A percentile compares a stretch with the other conserved stretches of the same genome.
phyloP scores from a whole-genome alignment of 1,139 yeast genomes.

The Yamadazyma triangularis region DNA sequence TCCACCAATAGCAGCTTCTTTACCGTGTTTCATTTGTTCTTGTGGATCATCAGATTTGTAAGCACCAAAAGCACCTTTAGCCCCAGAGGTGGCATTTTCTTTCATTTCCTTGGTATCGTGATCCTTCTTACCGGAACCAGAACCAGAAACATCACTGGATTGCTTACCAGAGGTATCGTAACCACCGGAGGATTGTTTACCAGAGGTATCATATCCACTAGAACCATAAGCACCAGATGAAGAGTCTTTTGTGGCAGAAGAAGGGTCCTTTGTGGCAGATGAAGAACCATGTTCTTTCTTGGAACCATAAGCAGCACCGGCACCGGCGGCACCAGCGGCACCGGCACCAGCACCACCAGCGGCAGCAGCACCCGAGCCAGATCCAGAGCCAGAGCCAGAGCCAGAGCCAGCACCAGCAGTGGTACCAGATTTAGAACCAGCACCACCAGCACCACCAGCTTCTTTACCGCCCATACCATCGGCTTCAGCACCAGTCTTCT shows the following conservation, averaged over 20 bases:
- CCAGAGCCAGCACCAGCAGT: slow-evolving; percentile 8
- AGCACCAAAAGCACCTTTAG: slow-evolving; percentile 6
- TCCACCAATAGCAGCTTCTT: slow-evolving; percentile 11
- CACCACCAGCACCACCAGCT: no score
- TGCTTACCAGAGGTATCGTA: slow-evolving; percentile 9
- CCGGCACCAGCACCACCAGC: slow-evolving; percentile 10
- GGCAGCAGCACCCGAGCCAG: slow-evolving; percentile 11
- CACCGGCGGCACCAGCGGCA: slow-evolving; percentile 9
- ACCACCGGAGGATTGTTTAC: slow-evolving; percentile 11
- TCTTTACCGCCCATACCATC: no score
- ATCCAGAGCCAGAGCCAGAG: slow-evolving; percentile 7
- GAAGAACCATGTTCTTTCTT: slow-evolving; percentile 1
- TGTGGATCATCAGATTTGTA: slow-evolving; percentile 9
- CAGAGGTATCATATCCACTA: slow-evolving; percentile 10
- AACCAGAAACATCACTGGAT: no score
- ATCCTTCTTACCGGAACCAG: no score
- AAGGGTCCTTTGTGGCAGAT: slow-evolving; percentile 10
- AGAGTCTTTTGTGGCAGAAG: no score
- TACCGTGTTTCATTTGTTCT: slow-evolving; percentile 9
- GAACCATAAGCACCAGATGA: slow-evolving; percentile 12
- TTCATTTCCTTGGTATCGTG: slow-evolving; percentile 9
- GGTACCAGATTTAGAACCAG: slow-evolving; percentile 8
- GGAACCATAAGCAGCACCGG: slow-evolving; percentile 10
- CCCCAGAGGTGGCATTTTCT: slow-evolving; percentile 9
- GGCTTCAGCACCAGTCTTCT: no score